Evolutionary conservation across 768 basidiomycete genomes (phyloP).

Genomic region (Pleurotus tuoliensis): DNA sequence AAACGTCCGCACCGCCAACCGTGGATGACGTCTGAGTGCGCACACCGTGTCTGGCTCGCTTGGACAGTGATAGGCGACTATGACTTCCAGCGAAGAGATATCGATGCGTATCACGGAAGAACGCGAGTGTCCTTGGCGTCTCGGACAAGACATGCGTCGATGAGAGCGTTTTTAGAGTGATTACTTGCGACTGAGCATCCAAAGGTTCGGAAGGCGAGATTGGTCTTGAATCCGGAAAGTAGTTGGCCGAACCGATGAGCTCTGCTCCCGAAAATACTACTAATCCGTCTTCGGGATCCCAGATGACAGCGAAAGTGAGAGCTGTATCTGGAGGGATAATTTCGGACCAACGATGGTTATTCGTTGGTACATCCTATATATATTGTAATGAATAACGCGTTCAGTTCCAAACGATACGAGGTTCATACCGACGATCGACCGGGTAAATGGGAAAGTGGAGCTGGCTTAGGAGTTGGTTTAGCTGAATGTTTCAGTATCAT

Average conservation of each 20-base stretch:
- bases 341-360: slow-evolving; percentile 47
- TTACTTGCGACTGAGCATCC: slow-evolving; percentile 22
- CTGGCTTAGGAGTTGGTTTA: not conserved
- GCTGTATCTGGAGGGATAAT: slow-evolving; percentile 52
- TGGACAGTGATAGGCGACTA: not conserved
- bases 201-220: slow-evolving; percentile 23
- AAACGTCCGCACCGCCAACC: slow-evolving; percentile 33
- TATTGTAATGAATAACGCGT: too few relatives aligned
- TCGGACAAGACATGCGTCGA: slow-evolving; percentile 18
- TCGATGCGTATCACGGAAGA: slow-evolving; percentile 23
- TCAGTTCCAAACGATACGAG: not conserved
- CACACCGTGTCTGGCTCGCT: not conserved
- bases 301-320: slow-evolving; percentile 57
- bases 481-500: not conserved
- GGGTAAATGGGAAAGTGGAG: not conserved
- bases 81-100: slow-evolving; percentile 6
- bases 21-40: slow-evolving; percentile 35
- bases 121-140: slow-evolving; percentile 19
- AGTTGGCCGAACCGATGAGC: slow-evolving; percentile 29
- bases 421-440: not conserved
- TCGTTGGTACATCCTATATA: too few relatives aligned
- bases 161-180: slow-evolving; percentile 16
- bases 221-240: slow-evolving; percentile 6
- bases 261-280: slow-evolving; percentile 52
- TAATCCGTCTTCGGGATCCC: slow-evolving; percentile 55